Evolutionary conservation across 2,329 filamentous ascomycete genomes (phyloP).

Genomic region (Fusarium sp.): DNA sequence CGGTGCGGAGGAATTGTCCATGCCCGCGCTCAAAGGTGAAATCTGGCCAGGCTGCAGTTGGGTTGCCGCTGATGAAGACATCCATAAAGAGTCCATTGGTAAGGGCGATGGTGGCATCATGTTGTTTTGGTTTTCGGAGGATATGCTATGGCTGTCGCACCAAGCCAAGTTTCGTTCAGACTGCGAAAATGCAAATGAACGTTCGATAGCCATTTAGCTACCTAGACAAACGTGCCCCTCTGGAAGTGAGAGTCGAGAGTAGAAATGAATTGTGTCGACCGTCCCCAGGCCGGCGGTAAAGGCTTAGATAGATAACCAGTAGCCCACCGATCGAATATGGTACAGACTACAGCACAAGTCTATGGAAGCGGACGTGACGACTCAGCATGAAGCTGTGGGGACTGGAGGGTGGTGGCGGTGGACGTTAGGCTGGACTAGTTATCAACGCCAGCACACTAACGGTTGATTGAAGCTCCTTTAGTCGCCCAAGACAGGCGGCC

Average conservation of each 20-base stretch:
- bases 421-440: constrained; percentile 42
- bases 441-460: constrained; percentile 45
- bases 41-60: constrained; percentile 60
- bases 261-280: constrained; percentile 15
- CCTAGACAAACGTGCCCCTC: constrained; percentile 11
- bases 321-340: constrained; percentile 30
- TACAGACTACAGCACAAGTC: constrained; percentile 16
- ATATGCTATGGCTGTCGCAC: constrained; percentile 59
- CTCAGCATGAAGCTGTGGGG: constrained; percentile 43
- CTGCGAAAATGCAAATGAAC: constrained; percentile 54
- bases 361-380: constrained; percentile 35
- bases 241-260: constrained; percentile 1
- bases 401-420: constrained; percentile 41
- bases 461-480: constrained; percentile 45
- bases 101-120: constrained; percentile 49
- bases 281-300: constrained; percentile 22
- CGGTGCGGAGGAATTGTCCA: constrained; percentile 57
- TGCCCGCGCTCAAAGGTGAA: constrained; percentile 64
- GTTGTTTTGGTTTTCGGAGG: constrained; percentile 52
- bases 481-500: constrained; percentile 41
- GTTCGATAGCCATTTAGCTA: constrained; percentile 60
- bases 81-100: constrained; percentile 48
- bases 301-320: constrained; percentile 24
- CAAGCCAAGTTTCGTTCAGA: constrained; percentile 58
- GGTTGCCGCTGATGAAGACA: constrained; percentile 33